Evolutionary conservation across 805 yeast genomes (phyloP), one percentile per base, ranked within the genome.

Genomic region (Diddensiella santjacobensis): DNA sequence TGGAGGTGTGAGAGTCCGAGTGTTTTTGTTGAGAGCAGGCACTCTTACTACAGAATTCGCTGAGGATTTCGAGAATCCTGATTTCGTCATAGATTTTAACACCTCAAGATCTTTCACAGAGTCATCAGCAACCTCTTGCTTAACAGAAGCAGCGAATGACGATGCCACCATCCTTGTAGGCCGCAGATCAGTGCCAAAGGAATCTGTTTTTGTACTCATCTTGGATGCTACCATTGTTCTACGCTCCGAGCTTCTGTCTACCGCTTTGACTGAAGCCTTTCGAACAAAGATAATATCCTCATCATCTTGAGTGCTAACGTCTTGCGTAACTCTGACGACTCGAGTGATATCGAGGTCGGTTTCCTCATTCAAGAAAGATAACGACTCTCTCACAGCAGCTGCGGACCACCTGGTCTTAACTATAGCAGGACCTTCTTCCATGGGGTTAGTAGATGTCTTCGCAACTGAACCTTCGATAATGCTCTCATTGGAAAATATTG

Each of bases 311-410:
- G 6, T 22, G 13, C 8, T 10, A n/a, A 4, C 19, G 8, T n/a
- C n/a, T 19, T 39, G 5, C n/a, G 29, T 18, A 10, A 26, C 11
- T 8, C 13, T 13, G 13, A 26, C 31, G 40, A 19, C 38, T 23
- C 24, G 33, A 3, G 20, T 24, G 22, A 30, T 24, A 39, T 63
- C 35, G 67, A 62, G 46, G 3, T 43, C 41, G 10, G 22, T 36
- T 8, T 48, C 56, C 22, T 52, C 58, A 17, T 51, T 56, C 24
- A 56, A 41, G 41, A 56, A 56, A 13, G 61, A 56, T 3, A 57
- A 48, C n/a, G 42, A 43, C 29, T 49, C 41, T 20, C 57, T 40
- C 20, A 56, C 50, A 3, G 37, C 29, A 2, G 44, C 45, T 3
- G 40, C 44, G 22, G 41, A 29, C 49, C 23, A 44, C 11, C 24